A percentile compares a stretch with the other conserved stretches of the same genome.
These are phyloP conservation scores for Hebeloma cylindrosporum DNA, from an alignment of 768 basidiomycete species.

Conservation along the genomic window DNA sequence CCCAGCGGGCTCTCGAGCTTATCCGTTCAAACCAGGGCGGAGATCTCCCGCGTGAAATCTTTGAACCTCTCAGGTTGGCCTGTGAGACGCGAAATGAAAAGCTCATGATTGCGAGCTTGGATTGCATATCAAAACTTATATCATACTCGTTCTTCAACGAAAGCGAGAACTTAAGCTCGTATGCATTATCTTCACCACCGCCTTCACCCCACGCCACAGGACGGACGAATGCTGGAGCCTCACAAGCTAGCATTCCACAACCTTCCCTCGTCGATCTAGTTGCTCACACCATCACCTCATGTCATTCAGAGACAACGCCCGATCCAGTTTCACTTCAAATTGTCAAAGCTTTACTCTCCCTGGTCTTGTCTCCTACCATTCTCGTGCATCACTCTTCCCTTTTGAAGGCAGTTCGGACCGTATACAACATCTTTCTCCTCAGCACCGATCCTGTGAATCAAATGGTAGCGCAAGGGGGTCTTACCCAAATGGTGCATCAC, in stretches of 20 bases:
- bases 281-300: constrained; percentile 90
- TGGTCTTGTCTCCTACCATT: constrained; percentile 83
- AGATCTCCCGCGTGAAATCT: constrained; percentile 81
- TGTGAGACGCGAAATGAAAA: constrained; percentile 95
- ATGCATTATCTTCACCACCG: constrained; percentile 68
- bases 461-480: constrained; percentile 96
- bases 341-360: constrained; percentile 88
- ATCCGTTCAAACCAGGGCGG: constrained; percentile 74
- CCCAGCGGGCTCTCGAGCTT: constrained; percentile 80
- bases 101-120: constrained; percentile 93
- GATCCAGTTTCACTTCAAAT: constrained; percentile 94
- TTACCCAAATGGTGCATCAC: constrained; percentile 98
- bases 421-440: constrained; percentile 96
- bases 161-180: constrained; percentile 37
- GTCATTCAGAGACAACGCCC: constrained; percentile 84
- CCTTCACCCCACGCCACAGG: constrained; percentile 61
- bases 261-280: constrained; percentile 90
- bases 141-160: constrained; percentile 97
- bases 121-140: constrained; percentile 96
- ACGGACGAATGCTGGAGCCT: constrained; percentile 41
- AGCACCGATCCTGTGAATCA: constrained; percentile 91
- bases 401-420: constrained; percentile 94
- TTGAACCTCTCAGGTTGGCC: constrained; percentile 93
- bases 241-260: constrained; percentile 51
- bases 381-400: constrained; percentile 95